These are phyloP conservation scores for Plasmodium adleri DNA, from an alignment of 169 alveolate genomes.

Conservation along the genomic window DNA sequence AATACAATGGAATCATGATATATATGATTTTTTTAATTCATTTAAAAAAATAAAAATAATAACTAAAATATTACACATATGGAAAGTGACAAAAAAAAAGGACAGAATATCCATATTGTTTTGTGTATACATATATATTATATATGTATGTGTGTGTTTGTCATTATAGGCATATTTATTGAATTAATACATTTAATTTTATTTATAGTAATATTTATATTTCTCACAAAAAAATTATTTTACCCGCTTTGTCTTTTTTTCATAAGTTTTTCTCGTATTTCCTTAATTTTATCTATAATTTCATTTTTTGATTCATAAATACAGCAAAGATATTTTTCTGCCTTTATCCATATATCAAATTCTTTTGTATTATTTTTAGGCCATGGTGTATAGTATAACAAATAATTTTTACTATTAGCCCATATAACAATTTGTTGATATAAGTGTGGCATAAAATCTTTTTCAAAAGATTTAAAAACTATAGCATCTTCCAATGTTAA, in stretches of 20 bases:
- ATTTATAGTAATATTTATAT: neutral
- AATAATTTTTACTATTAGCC: slow-evolving; percentile 87
- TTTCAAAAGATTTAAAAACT: slow-evolving; percentile 85
- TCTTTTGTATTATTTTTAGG: slow-evolving; percentile 84
- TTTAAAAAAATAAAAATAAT: too few species aligned
- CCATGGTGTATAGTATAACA: slow-evolving; percentile 85
- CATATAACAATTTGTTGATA: slow-evolving; percentile 87
- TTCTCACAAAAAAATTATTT: neutral
- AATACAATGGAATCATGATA: too few species aligned
- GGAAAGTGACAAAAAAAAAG: too few species aligned
- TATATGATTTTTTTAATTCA: too few species aligned
- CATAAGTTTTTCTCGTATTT: slow-evolving; percentile 48
- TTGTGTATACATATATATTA: too few species aligned
- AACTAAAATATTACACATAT: too few species aligned
- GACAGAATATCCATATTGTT: too few species aligned
- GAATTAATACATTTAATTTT: neutral
- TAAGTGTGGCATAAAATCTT: slow-evolving; percentile 86
- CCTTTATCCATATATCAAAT: slow-evolving; percentile 81
- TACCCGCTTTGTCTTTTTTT: slow-evolving; percentile 35
- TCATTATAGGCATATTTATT: too few species aligned
- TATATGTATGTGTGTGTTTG: too few species aligned
- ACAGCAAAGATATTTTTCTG: slow-evolving; percentile 86
- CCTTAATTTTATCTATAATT: slow-evolving; percentile 84
- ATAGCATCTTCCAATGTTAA: slow-evolving; percentile 84
- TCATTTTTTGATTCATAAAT: slow-evolving; percentile 87